Evolutionary conservation across 2,329 filamentous ascomycete species (phyloP), one percentile per base, ranked within the genome.

Genomic region (Alternaria sp.): DNA sequence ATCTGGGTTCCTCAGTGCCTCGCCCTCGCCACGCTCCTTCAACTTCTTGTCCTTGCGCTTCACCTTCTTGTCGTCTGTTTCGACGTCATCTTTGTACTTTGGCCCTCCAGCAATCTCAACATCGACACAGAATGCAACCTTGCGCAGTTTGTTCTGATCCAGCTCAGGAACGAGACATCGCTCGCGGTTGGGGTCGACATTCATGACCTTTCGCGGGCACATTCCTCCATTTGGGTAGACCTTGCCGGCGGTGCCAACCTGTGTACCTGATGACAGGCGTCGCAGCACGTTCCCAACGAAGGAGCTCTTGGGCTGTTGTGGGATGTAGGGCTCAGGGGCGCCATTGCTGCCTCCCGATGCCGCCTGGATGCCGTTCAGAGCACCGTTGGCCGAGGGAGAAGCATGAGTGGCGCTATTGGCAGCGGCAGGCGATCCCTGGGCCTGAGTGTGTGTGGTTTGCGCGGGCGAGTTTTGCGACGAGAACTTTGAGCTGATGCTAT

Each of bases 61-160:
- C 58, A 86, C 86, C 43, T 81, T 80, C n/a, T 78, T 72, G 55
- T 81, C 64, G 75, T 80, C 56, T 71, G 71, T 52, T 7, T 86
- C 85, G 16, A 83, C 83, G 3, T 95, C 91, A 14, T 83, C 80
- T 47, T 76, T 80, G 68, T 96, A 95, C 68, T 88, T 89, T 24
- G 94, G 92, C 73, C 92, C 89, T 0, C 93, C 92, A 3, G 94
- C 94, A 73, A 99, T 96, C 78, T 99, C 95, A 5, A 99, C 94
- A 73, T 99, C 95, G 3, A 99, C 95, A 69, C 92, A 97, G 74
- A 99, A 99, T 0, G 94, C 91, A 0, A 99, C 95, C 54, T 93
- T 88, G 54, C 93, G 87, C 61, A 99, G 79, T 76, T 95, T 97
- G 49, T 88, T 87, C 71, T 90, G 88, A 66, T 93, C 89, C 47